Base-by-base conservation (phyloP, 2,329 filamentous ascomycete genomes). In the Thelonectria olida region DNA sequence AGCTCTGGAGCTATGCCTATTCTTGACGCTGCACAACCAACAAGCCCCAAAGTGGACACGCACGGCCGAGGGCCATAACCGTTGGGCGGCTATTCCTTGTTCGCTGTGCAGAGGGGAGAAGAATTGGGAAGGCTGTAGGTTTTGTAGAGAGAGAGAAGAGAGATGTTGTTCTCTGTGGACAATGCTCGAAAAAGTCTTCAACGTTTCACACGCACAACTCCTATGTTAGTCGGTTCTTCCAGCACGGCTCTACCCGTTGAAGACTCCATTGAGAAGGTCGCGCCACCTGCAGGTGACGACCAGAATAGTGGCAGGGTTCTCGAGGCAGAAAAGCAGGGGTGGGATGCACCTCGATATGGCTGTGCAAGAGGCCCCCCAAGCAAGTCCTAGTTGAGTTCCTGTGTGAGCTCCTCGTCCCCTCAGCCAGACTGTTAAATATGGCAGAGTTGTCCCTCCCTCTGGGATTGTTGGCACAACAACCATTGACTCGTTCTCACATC, bases 401-500 rank as follows among this genome's bases (percentile, higher is more conserved):
- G 47, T n/a, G 39, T 31, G 20, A 54, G 61, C 61, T 68, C 66
- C 56, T 67, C 54, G 31, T 22, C 22, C 39, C 20, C 41, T 17
- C n/a, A 8, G 2, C 20, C 13, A 5, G 3, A 17, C 23, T 25
- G 42, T 55, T 71, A 71, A 67, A 71, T 71, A 68, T 49, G 39
- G 5, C 23, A 13, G 13, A 22, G 20, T n/a, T 28, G 25, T 19
- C 34, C 17, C 10, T 38, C 22, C 13, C 17, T 39, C 17, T 12
- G n/a, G 19, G 9, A 27, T n/a, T 58, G 60, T 64, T 66, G 64
- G 67, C 62, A 51, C 55, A 68, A 54, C 62, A 63, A 66, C 65
- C 36, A 58, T 39, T 48, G n/a, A 31, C 23, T 38, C 7, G 7
- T 10, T 19, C 42, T 38, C 45, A 42, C 49, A 19, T 23, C 44